Evolutionary conservation across 2,329 filamentous ascomycete species (phyloP).

Genomic region (Cytospora leucostoma): DNA sequence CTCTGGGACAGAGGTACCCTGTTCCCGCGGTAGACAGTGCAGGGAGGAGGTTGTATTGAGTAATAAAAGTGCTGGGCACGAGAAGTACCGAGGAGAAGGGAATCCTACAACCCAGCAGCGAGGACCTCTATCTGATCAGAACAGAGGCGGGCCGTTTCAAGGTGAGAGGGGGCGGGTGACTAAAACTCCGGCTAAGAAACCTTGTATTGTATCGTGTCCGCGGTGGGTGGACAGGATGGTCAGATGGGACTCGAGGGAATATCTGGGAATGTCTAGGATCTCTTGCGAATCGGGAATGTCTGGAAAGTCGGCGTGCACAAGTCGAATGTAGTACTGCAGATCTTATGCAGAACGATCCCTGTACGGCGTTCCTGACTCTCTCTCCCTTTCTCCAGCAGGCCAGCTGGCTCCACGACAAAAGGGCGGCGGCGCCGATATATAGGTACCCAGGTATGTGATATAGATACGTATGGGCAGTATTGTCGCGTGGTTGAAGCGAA

Average conservation of each 20-base stretch:
- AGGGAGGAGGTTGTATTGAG: conserved; percentile 27
- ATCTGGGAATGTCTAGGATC: conserved; percentile 3
- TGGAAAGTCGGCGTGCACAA: conserved; percentile 11
- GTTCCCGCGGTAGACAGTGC: conserved; percentile 17
- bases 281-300: not conserved
- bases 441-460: not conserved
- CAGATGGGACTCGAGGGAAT: conserved; percentile 15
- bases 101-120: conserved; percentile 8
- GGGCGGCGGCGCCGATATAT: conserved; percentile 6
- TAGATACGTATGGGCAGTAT: not conserved
- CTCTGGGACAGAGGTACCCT: conserved; percentile 15
- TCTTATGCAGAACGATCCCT: conserved; percentile 17
- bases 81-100: conserved; percentile 14
- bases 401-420: not conserved
- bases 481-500: not conserved
- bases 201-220: not conserved
- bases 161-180: conserved; percentile 12
- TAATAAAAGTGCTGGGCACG: conserved; percentile 7
- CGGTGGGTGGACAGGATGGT: conserved; percentile 1
- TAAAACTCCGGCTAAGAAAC: conserved; percentile 9
- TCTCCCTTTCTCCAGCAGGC: not conserved
- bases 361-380: conserved; percentile 8
- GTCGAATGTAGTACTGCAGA: conserved; percentile 16
- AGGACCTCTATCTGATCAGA: conserved; percentile 11
- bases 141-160: conserved; percentile 15